Conservation (phyloP, 2,329 filamentous ascomycete genomes). For the Diaporthe citriasiana region DNA sequence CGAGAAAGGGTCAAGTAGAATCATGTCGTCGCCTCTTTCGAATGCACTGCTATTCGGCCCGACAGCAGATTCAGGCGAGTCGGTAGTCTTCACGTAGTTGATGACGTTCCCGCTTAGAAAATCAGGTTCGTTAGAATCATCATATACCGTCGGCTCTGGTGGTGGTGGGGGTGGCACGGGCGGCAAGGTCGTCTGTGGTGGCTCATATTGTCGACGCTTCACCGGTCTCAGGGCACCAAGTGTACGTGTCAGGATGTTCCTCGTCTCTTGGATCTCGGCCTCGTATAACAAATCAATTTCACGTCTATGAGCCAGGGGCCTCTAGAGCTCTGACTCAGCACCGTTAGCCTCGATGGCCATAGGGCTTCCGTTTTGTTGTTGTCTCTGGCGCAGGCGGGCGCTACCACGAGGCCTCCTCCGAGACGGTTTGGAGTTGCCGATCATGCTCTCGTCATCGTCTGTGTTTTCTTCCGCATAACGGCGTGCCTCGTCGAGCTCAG, state of each 20-base stretch:
- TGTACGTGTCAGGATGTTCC: background rate
- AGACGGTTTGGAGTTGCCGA: slow-evolving; percentile 57
- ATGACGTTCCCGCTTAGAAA: background rate
- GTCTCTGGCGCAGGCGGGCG: slow-evolving; percentile 58
- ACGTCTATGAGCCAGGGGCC: background rate
- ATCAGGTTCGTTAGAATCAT: background rate
- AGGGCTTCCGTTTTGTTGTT: slow-evolving; percentile 67
- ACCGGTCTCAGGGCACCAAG: background rate
- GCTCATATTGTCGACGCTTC: background rate
- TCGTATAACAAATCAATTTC: background rate
- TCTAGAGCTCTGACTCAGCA: slow-evolving; percentile 68
- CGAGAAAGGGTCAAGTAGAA: background rate
- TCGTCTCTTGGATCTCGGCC: background rate
- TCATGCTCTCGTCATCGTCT: slow-evolving; percentile 69
- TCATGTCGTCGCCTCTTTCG: background rate
- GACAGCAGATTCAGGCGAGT: background rate
- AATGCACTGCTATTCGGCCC: background rate
- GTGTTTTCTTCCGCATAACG: slow-evolving; percentile 66
- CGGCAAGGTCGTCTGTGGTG: background rate
- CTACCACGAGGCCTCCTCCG: slow-evolving; percentile 61
- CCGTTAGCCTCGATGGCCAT: slow-evolving; percentile 70
- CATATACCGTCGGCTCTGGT: background rate
- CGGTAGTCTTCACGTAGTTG: background rate
- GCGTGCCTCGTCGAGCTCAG: slow-evolving; percentile 85
- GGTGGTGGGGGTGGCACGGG: background rate